Percentiles rank a stretch among this genome's conserved stretches.
Evolutionary conservation across 305 asterid genomes (phyloP).

Genomic region (Solanum hybrid): DNA sequence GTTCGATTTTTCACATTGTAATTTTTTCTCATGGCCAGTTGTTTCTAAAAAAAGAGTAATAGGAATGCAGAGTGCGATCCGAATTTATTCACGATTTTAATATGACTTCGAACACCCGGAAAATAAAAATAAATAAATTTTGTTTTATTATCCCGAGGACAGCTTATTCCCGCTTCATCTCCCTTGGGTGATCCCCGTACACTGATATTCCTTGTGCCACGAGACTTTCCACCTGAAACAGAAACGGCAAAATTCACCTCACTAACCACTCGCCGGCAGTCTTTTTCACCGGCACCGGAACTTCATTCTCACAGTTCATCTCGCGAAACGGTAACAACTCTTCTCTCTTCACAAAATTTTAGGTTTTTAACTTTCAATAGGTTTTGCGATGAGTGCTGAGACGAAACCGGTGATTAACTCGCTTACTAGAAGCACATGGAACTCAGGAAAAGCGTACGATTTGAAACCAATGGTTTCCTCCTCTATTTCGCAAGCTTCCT

Average conservation of each 20-base stretch:
- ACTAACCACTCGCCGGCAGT: background rate
- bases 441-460: background rate
- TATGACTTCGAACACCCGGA: fast-evolving
- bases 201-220: background rate
- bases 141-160: background rate
- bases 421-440: background rate
- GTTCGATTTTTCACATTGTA: too few relatives aligned
- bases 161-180: background rate
- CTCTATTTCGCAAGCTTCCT: background rate
- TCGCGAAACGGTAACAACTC: background rate
- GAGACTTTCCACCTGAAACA: background rate
- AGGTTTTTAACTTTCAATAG: background rate
- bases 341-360: background rate
- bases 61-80: fast-evolving
- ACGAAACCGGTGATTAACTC: background rate
- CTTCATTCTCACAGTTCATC: background rate
- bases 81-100: too few relatives aligned
- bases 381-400: background rate
- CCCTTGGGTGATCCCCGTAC: background rate
- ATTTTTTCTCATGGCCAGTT: too few relatives aligned
- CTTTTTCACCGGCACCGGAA: background rate
- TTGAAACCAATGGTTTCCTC: background rate
- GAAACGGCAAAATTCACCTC: background rate
- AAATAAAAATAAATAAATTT: too few relatives aligned
- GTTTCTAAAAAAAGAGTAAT: too few relatives aligned